These are phyloP conservation scores for Colletotrichum tofieldiae DNA, from an alignment of 2,329 filamentous ascomycete genomes.

Conservation along the genomic window DNA sequence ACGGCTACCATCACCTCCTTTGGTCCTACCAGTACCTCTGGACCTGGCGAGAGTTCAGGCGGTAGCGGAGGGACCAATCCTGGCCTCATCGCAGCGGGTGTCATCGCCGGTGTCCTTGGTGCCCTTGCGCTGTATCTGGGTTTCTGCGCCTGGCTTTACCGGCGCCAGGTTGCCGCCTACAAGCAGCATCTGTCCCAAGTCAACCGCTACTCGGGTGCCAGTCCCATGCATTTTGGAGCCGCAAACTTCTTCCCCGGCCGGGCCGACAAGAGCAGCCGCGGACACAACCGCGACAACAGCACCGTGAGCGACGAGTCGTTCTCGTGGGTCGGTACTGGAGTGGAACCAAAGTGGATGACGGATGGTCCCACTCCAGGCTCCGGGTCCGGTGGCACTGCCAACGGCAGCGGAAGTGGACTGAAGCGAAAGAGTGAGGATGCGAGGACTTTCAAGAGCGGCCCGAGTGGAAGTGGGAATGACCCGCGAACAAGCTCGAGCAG, in stretches of 20 bases:
- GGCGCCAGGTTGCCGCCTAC: conserved; percentile 79
- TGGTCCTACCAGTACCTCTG: conserved; percentile 57
- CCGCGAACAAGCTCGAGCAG: conserved; percentile 38
- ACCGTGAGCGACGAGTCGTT: conserved; percentile 47
- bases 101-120: conserved; percentile 77
- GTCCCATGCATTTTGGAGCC: conserved; percentile 56
- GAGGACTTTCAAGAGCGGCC: conserved; percentile 30
- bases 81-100: conserved; percentile 63
- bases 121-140: conserved; percentile 76
- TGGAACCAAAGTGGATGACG: conserved; percentile 51
- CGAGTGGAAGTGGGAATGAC: conserved; percentile 41
- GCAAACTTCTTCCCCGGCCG: conserved; percentile 47
- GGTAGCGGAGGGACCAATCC: conserved; percentile 48
- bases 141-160: conserved; percentile 82
- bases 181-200: conserved; percentile 78
- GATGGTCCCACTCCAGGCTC: conserved; percentile 46
- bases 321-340: conserved; percentile 51
- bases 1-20: conserved; percentile 61
- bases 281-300: conserved; percentile 46
- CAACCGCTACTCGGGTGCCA: conserved; percentile 68
- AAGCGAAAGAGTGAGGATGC: conserved; percentile 45
- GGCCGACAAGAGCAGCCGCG: conserved; percentile 31
- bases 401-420: conserved; percentile 42
- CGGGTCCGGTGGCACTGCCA: conserved; percentile 44
- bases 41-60: conserved; percentile 47